Conservation (phyloP, 2,329 filamentous ascomycete species). For the Decorospora gaudefroyi region DNA sequence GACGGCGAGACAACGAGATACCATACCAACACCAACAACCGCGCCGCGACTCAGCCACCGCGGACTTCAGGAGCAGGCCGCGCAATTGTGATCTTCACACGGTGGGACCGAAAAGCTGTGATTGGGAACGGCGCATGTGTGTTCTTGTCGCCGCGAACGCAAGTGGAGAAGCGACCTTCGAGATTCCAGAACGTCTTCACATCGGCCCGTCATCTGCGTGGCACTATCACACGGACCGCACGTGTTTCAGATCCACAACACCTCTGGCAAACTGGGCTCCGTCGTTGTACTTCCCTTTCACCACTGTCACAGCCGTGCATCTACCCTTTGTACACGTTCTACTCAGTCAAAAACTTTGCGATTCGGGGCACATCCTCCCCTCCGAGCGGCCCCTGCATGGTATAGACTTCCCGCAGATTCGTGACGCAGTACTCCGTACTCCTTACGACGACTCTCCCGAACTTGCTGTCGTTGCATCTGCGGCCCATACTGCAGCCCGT, state of each 20-base stretch:
- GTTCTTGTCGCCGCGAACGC: slow-evolving; percentile 31
- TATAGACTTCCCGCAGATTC: slow-evolving; percentile 5
- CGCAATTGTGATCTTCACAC: slow-evolving; percentile 40
- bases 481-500: slow-evolving; percentile 16
- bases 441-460: slow-evolving; percentile 14
- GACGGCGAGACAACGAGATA: too few relatives aligned
- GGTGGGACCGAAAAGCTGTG: slow-evolving; percentile 21
- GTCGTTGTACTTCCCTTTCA: slow-evolving; percentile 4
- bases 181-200: slow-evolving; percentile 33
- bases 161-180: slow-evolving; percentile 21
- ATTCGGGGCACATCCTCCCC: background rate
- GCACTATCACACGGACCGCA: slow-evolving; percentile 12
- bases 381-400: too few relatives aligned
- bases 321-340: slow-evolving; percentile 3
- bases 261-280: slow-evolving; percentile 9
- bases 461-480: too few relatives aligned
- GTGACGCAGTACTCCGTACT: too few relatives aligned
- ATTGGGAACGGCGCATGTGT: slow-evolving; percentile 25
- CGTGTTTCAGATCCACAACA: slow-evolving; percentile 26
- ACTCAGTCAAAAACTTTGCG: slow-evolving; percentile 8
- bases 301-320: slow-evolving; percentile 12
- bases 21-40: too few relatives aligned
- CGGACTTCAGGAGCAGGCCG: slow-evolving; percentile 19
- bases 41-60: slow-evolving; percentile 4
- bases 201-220: slow-evolving; percentile 21